phyloP scores from a whole-genome alignment of 2,329 filamentous ascomycete genomes.

The Lecanoromycetidae sp. region DNA sequence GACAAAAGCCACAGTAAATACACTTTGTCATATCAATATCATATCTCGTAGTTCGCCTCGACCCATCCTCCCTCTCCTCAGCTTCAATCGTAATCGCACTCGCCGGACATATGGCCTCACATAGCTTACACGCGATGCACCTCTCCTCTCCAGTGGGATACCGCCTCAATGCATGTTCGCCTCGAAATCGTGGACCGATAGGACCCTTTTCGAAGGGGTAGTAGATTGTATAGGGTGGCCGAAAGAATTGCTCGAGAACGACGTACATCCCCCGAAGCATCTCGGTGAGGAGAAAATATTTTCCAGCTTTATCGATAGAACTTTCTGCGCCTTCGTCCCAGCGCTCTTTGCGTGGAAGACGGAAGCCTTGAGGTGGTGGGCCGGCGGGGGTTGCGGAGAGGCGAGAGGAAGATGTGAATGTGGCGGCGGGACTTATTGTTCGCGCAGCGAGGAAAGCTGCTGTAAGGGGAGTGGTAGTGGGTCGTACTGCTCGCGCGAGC shows the following conservation, averaged over 20 bases:
- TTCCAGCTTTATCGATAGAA: constrained; percentile 70
- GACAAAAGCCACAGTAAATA: constrained; percentile 99
- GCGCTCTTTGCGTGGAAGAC: constrained; percentile 56
- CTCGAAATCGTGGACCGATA: constrained; percentile 94
- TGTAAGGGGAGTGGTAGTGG: constrained; percentile 29
- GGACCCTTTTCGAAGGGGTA: constrained; percentile 99
- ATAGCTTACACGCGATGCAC: constrained; percentile 99
- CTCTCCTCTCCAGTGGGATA: constrained; percentile 97
- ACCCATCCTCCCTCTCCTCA: constrained; percentile 92
- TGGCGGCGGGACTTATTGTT: constrained; percentile 32
- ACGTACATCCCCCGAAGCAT: constrained; percentile 98
- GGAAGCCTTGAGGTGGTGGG: constrained; percentile 68
- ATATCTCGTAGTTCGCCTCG: constrained; percentile 88
- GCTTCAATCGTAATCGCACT: constrained; percentile 99
- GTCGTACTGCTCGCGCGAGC: constrained; percentile 36
- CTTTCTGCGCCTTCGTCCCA: constrained; percentile 74
- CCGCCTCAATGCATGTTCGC: constrained; percentile 89
- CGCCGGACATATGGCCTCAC: constrained; percentile 94
- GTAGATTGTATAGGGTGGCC: constrained; percentile 95
- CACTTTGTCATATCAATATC: constrained; percentile 99
- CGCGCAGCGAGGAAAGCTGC: constrained; percentile 22
- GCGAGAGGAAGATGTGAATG: constrained; percentile 53
- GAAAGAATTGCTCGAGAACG: constrained; percentile 93
- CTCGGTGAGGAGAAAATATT: constrained; percentile 91
- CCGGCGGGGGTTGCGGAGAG: constrained; percentile 56